Evolutionary conservation across 352 stramenopile genomes (phyloP), one percentile per base, ranked within the genome.

Genomic region (Pythium brassicae): DNA sequence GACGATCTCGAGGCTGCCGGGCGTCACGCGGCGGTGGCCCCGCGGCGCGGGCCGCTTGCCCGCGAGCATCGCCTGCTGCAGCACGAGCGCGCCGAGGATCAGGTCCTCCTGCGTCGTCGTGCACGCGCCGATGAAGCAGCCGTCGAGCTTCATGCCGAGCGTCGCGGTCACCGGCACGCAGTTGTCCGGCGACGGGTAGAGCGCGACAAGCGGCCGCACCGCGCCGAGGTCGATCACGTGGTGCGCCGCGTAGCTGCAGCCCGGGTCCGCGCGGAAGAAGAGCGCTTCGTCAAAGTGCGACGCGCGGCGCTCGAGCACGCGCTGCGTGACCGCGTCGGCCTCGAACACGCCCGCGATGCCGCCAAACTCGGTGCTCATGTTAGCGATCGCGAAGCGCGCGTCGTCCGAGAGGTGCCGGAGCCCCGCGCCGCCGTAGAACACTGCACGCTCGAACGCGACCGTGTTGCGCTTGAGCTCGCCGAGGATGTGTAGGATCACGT

Each of bases 281-380:
- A 94, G 62, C 15, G 77, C 81, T 49, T 94, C 83, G 23, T 83
- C 48, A 59, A 92, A 92, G 72, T 93, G 83, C 27, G 79, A 77
- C 19, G 71, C 63, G 22, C 83, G 81, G 57, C 77, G 80, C 54
- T 72, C 74, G 65, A 44, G 37, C 37, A 44, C 37, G 37, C 37
- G 37, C 37, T 44, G 37, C 37, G 37, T 94, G 61, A 69, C 73
- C 50, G 78, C 82, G 53, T 94, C 84, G 1, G 76, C 82, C 7
- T 81, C 76, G 68, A 94, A 94, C 43, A 94, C 78, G 27, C 84
- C 84, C 19, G 84, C 84, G 47, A 94, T 94, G 25, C 82, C 84
- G 23, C 84, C 84, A 59, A 92, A 94, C 63, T 94, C 84, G 40
- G 82, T 79, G 45, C 78, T 86, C 84, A 94, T 94, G 76, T 94